Evolutionary conservation across 169 alveolate species (phyloP).

Genomic region (Eimeria tenella): DNA sequence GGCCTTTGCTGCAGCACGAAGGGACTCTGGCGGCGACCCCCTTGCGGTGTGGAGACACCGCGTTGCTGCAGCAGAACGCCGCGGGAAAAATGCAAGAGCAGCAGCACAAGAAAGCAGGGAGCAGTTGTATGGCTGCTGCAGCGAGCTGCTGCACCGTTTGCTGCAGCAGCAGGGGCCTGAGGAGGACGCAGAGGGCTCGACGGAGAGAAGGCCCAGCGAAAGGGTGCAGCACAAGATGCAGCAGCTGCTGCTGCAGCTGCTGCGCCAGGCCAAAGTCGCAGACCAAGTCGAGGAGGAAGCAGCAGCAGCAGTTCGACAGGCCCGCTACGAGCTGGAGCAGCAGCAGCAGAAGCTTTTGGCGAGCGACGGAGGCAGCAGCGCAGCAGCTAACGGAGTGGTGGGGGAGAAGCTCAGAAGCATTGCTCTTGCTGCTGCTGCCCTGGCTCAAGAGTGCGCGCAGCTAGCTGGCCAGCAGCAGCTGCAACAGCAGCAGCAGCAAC

Average conservation of each 20-base stretch:
- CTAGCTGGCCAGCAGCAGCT: slow-evolving; percentile 58
- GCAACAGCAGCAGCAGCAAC: slow-evolving; percentile 43
- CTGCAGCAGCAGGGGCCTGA: slow-evolving; percentile 64
- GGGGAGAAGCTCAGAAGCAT: slow-evolving; percentile 27
- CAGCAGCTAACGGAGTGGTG: slow-evolving; percentile 22
- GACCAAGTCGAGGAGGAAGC: slow-evolving; percentile 52
- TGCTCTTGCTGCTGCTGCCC: slow-evolving; percentile 58
- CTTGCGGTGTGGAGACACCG: slow-evolving; percentile 58
- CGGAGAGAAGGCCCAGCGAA: slow-evolving; percentile 57
- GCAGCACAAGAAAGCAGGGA: slow-evolving; percentile 46
- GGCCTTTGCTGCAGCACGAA: slow-evolving; percentile 36
- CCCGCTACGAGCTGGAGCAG: slow-evolving; percentile 57
- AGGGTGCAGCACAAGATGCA: slow-evolving; percentile 66
- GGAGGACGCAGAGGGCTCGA: slow-evolving; percentile 24
- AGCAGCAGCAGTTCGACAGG: slow-evolving; percentile 57
- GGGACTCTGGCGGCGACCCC: slow-evolving; percentile 61
- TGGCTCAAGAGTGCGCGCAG: slow-evolving; percentile 60
- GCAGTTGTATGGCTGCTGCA: slow-evolving; percentile 69
- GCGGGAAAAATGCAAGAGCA: slow-evolving; percentile 41
- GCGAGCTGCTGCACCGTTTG: slow-evolving; percentile 66
- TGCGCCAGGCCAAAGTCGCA: slow-evolving; percentile 56
- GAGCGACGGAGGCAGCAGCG: slow-evolving; percentile 27
- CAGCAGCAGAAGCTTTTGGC: slow-evolving; percentile 54
- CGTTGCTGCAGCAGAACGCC: slow-evolving; percentile 50
- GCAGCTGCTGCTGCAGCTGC: slow-evolving; percentile 69